phyloP scores from a whole-genome alignment of 2,329 filamentous ascomycete genomes.

The Colletotrichum sp. region DNA sequence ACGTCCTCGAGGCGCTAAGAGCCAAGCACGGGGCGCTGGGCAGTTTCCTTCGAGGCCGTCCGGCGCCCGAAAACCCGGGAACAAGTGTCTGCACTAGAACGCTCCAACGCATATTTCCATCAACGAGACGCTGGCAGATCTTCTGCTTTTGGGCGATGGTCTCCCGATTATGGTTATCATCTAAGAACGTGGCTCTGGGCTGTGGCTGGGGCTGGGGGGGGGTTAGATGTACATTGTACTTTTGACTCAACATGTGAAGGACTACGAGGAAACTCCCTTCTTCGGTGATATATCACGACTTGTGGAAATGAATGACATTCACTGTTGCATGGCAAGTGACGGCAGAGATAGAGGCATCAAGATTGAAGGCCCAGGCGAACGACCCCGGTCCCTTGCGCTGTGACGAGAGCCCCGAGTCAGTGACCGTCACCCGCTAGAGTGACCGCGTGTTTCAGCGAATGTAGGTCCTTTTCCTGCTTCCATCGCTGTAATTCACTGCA shows the following conservation, averaged over 20 bases:
- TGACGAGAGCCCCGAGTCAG: slow-evolving; percentile 3
- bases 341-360: neutral
- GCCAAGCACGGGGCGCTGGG: neutral
- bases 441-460: slow-evolving; percentile 11
- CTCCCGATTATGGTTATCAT: neutral
- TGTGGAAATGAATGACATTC: neutral
- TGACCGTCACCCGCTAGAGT: neutral
- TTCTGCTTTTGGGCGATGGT: neutral
- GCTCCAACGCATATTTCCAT: neutral
- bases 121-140: neutral
- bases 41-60: neutral
- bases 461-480: neutral
- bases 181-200: neutral
- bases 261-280: neutral
- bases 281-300: neutral
- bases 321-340: neutral
- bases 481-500: neutral
- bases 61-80: neutral
- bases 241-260: neutral
- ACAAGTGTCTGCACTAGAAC: neutral
- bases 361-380: neutral
- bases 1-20: neutral
- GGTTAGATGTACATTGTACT: neutral
- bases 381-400: neutral
- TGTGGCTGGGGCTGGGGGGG: neutral